Base-by-base conservation (phyloP, 139 green algal genomes). In the Volvox reticuliferus region DNA sequence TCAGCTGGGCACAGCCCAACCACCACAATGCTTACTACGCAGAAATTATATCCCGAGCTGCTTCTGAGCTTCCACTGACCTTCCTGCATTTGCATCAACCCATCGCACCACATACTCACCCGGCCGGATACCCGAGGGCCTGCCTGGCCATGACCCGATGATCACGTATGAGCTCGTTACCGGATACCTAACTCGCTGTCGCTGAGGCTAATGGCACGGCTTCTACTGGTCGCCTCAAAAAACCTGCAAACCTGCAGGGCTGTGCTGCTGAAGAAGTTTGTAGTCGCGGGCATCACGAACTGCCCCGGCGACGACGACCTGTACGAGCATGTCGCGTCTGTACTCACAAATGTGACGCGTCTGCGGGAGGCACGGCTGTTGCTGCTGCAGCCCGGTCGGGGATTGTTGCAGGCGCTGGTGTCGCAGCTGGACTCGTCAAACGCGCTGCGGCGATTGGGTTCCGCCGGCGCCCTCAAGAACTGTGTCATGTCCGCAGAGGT, bases 341-440 rank as follows among this genome's bases (percentile, higher is more conserved):
- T 98, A 0, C 91, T 98, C 2, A 96, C 94, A 20, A 98, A 98
- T 81, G 91, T 96, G 24, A 98, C 95, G 0, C 92, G 95, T 3
- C 87, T 97, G 19, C n/a, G 90, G 5, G 87, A 83, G 86, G 86
- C 50, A 1, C 71, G 86, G 36, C 35, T 88, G 82, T 73, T 98
- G 82, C 88, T 98, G 87, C 93, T 98, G 86, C 88, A 98, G 90
- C 95, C 95, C 0, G 96, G 95, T 13, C 87, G 95, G 6, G 96
- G 94, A 32, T 90, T 96, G 75, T 89, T 98, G 82, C 65, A 85
- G 73, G 92, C 92, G 36, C 80, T 94, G 79, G 89, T 87, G 32
- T 62, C 80, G n/a, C 92, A 94, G 92, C 81, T 94, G 73, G n/a
- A 68, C 12, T 76, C 84, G 3, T 26, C 33, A 62, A 89, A 83